A percentile compares a stretch with the other conserved stretches of the same genome.
Evolutionary conservation across 2,329 filamentous ascomycete genomes (phyloP).

Genomic region (Colletotrichum acutatum): DNA sequence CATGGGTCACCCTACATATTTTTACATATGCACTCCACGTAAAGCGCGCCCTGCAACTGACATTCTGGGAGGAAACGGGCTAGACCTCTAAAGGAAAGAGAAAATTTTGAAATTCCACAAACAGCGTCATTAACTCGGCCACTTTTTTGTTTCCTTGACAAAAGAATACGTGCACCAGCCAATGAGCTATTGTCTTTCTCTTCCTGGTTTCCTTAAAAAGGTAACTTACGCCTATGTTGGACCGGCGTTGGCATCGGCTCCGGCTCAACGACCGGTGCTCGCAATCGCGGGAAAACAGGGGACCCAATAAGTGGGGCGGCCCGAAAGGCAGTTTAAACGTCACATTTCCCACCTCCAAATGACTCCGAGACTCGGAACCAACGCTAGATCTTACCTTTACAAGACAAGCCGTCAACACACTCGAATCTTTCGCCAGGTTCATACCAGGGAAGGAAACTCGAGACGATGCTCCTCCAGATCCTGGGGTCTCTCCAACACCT

Average conservation of each 20-base stretch:
- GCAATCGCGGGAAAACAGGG: not conserved
- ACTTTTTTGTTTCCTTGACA: not conserved
- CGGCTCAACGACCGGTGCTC: not conserved
- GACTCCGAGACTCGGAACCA: not conserved
- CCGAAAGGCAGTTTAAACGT: not conserved
- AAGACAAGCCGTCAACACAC: not conserved
- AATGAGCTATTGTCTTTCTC: not conserved
- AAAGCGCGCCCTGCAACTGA: not conserved
- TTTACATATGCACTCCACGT: not conserved
- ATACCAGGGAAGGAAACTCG: not conserved
- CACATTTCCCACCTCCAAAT: not conserved
- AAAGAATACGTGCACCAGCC: not conserved
- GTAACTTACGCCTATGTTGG: not conserved
- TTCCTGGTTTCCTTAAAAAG: not conserved
- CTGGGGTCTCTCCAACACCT: not conserved
- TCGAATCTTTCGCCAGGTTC: not conserved
- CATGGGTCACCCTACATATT: no score
- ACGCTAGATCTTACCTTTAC: not conserved
- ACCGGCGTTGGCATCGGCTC: slow-evolving; percentile 1
- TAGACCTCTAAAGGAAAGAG: no score
- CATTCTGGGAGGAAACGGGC: not conserved
- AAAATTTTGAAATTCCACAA: no score
- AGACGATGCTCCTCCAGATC: not conserved
- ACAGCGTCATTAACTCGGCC: not conserved
- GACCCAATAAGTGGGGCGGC: not conserved